phyloP scores from a whole-genome alignment of 805 yeast genomes.

The Starmera pachycereana region DNA sequence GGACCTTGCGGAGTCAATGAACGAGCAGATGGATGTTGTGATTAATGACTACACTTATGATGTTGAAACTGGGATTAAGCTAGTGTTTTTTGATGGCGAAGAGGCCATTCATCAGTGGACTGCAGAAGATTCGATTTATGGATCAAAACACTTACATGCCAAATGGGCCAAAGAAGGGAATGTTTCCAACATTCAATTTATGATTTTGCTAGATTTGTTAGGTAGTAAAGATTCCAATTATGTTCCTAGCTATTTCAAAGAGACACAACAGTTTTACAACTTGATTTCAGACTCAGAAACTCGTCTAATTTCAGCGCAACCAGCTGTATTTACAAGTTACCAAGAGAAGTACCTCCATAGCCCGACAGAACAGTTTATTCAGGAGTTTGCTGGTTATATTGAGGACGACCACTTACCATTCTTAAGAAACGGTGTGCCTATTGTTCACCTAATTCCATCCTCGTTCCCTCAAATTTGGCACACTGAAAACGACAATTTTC shows the following conservation, averaged over 20 bases:
- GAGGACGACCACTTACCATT: constrained; percentile 51
- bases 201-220: constrained; percentile 40
- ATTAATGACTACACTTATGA: constrained; percentile 6
- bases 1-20: constrained; percentile 26
- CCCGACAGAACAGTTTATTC: constrained; percentile 9
- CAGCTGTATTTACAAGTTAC: constrained; percentile 1
- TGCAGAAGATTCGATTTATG: constrained; percentile 42
- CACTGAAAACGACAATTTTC: constrained; percentile 35
- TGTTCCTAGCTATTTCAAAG: constrained; percentile 32
- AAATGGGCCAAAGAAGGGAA: constrained; percentile 21
- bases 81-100: constrained; percentile 52
- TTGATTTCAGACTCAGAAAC: constrained; percentile 27
- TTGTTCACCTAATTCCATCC: constrained; percentile 42
- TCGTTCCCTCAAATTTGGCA: constrained; percentile 47
- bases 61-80: constrained; percentile 28
- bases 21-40: constrained; percentile 8
- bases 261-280: constrained; percentile 28
- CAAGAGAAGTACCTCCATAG: constrained; percentile 6
- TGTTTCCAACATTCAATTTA: constrained; percentile 28
- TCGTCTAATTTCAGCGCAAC: constrained; percentile 6
- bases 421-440: constrained; percentile 32
- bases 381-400: constrained; percentile 12
- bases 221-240: constrained; percentile 25
- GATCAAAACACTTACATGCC: constrained; percentile 39
- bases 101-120: constrained; percentile 50